A percentile compares a stretch with the other conserved stretches of the same genome.
Conservation (phyloP, 2,329 filamentous ascomycete species). For the Aspergillus hortae region DNA sequence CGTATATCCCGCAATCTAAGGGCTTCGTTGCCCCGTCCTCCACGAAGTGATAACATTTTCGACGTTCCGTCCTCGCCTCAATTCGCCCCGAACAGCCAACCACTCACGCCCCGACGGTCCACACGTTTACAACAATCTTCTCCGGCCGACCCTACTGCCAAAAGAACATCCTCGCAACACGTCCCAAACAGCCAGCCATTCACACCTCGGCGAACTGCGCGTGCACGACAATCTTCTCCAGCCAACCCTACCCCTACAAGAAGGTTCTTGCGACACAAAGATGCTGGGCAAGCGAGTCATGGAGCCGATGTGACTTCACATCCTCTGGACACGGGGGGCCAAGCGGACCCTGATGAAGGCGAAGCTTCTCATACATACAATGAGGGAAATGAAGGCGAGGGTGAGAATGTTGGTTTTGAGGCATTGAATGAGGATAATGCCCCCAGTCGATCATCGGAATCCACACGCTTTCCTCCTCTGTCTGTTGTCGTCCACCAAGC, state of each 20-base stretch:
- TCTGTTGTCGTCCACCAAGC: not conserved
- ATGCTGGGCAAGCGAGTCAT: not conserved
- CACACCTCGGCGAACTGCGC: conserved; percentile 11
- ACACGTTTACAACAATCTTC: conserved; percentile 1
- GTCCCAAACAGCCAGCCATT: not conserved
- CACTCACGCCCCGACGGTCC: conserved; percentile 12
- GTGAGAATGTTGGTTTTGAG: not conserved
- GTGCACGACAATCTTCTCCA: not conserved
- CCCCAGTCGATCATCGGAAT: not conserved
- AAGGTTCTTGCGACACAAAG: not conserved
- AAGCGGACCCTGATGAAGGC: not conserved
- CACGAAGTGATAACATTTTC: conserved; percentile 7
- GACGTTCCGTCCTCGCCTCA: conserved; percentile 10
- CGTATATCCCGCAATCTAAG: conserved; percentile 1
- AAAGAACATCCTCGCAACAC: conserved; percentile 4
- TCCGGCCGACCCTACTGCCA: not conserved
- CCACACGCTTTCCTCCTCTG: not conserved
- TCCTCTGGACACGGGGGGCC: not conserved
- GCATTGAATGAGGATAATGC: not conserved
- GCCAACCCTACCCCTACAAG: not conserved
- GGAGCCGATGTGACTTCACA: not conserved
- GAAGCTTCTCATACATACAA: not conserved
- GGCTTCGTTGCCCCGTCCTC: not conserved
- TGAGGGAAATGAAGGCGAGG: not conserved
- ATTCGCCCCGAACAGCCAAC: not conserved